Base-by-base conservation (phyloP, 2,329 filamentous ascomycete genomes). In the Aureobasidium sp. region DNA sequence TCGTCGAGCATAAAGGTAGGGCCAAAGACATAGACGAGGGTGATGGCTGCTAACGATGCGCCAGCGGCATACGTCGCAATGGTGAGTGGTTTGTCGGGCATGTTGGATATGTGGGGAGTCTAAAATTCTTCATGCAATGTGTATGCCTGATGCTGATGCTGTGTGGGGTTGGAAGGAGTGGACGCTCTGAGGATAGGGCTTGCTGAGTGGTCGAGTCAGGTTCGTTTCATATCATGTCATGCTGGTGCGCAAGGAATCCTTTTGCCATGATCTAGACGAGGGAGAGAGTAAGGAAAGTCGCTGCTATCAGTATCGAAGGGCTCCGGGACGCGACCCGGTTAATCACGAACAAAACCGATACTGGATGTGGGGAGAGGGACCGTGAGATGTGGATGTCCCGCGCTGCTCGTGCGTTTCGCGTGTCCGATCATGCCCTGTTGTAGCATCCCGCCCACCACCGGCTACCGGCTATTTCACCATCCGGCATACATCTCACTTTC, bases 1-100 rank as follows among this genome's bases (percentile, higher is more conserved):
- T 87, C 86, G 76, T 99, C 93, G 74, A 97, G 87, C 70, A 96
- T 90, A 76, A 93, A 97, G 59, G 92, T 97, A n/a, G 94, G 94
- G 9, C 88, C 92, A 76, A 99, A 97, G 69, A 97, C 93, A 76
- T 97, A 99, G 73, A 97, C 90, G 63, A 97, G 84, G 36, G 94
- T 93, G 66, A 96, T 90, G 65, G 94, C 94, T 62, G 94, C 94
- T 66, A 99, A 87, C 61, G 92, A 96, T 64, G 93, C 94, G 69
- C 93, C 93, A 64, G 93, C 94, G 71, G 94, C 94, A 77, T 99
- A 99, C 48, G 90, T 91, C 69, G 91, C 90, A 69, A 94, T 88
- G 8, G 88, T 92, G 63, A 90, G 82, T 61, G 87, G 86, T 79
- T 88, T 92, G 73, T 94, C 89, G 70, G 88, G 89, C 90, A 94